These are phyloP conservation scores for Cylindrodendrum hubeiense DNA, from an alignment of 2,329 filamentous ascomycete genomes.

Conservation along the genomic window DNA sequence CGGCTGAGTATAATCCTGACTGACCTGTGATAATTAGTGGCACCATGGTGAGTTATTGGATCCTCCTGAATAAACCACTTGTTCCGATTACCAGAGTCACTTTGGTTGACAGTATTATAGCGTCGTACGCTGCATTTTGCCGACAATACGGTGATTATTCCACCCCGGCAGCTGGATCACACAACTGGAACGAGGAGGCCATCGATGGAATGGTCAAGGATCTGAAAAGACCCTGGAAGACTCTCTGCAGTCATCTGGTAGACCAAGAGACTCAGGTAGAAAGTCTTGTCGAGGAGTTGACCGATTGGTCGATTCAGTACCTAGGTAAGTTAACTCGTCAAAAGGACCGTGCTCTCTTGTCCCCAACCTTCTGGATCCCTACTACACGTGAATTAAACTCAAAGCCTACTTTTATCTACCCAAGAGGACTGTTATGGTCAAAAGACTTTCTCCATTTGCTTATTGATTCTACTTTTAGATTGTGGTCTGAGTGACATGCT, in stretches of 20 bases:
- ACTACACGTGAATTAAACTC: background rate
- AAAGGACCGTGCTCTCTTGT: background rate
- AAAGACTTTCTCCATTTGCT: background rate
- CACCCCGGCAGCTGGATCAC: conserved; percentile 42
- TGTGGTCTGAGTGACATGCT: background rate
- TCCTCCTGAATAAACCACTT: too few relatives aligned
- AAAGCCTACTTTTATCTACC: background rate
- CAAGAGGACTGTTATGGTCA: background rate
- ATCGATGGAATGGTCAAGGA: conserved; percentile 52
- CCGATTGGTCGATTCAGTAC: conserved; percentile 17
- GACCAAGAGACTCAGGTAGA: conserved; percentile 5
- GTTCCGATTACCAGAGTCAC: too few relatives aligned
- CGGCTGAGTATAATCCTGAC: background rate
- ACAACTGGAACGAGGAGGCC: conserved; percentile 61
- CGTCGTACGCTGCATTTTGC: conserved; percentile 57
- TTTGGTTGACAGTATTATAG: conserved; percentile 32
- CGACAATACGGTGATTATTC: conserved; percentile 53
- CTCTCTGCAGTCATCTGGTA: conserved; percentile 20
- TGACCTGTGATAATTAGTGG: conserved; percentile 44
- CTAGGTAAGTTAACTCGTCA: conserved; percentile 28
- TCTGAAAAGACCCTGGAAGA: conserved; percentile 49
- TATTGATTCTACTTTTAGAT: background rate
- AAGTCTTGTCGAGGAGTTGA: background rate
- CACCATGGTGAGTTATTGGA: conserved; percentile 41
- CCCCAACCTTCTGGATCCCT: background rate